Conservation (phyloP, 2,329 filamentous ascomycete genomes). For the Didymella keratinophila region DNA sequence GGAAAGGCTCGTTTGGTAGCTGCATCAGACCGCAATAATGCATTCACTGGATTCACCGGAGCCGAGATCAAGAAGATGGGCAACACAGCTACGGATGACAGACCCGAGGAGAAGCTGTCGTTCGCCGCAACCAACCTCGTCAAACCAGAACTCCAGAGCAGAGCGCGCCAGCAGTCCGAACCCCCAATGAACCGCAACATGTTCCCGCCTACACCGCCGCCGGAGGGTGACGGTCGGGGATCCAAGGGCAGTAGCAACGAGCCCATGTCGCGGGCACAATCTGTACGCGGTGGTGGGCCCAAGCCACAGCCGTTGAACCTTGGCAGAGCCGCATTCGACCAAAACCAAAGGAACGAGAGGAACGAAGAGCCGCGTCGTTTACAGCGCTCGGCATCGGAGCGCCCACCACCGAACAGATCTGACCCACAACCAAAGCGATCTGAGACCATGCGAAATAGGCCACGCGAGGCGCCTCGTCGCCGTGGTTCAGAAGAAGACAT, state of each 20-base stretch:
- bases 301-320: constrained; percentile 59
- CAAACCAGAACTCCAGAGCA: constrained; percentile 80
- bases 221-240: constrained; percentile 75
- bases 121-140: constrained; percentile 94
- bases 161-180: constrained; percentile 81
- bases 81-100: constrained; percentile 72
- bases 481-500: constrained; percentile 57
- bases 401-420: constrained; percentile 50
- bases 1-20: constrained; percentile 95
- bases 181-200: constrained; percentile 79
- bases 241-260: constrained; percentile 41
- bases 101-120: constrained; percentile 83
- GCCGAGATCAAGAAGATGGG: constrained; percentile 77
- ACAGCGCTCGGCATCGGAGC: constrained; percentile 55
- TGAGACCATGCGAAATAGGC: constrained; percentile 44
- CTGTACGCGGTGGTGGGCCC: constrained; percentile 57
- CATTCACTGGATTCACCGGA: constrained; percentile 82
- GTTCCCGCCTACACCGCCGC: constrained; percentile 98
- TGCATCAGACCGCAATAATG: constrained; percentile 80
- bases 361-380: constrained; percentile 45
- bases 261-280: constrained; percentile 57
- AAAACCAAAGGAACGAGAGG: constrained; percentile 49
- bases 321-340: constrained; percentile 58
- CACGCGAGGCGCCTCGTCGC: constrained; percentile 39
- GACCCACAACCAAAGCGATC: constrained; percentile 50